Base-by-base conservation (phyloP, 352 stramenopile species). In the Globisporangium megalacanthum region DNA sequence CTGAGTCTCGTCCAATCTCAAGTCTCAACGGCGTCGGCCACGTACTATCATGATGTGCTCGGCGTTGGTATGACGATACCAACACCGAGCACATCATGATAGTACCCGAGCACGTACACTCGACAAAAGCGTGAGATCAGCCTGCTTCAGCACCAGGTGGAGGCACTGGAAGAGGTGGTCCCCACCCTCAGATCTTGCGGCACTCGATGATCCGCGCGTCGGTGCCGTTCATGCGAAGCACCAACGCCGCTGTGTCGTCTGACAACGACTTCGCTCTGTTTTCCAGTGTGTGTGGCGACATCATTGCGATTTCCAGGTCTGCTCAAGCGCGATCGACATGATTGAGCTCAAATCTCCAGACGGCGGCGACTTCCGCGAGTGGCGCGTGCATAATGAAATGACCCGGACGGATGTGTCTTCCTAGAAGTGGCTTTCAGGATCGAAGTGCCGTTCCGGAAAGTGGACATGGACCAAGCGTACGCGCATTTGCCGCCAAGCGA, bases 381-480 rank as follows among this genome's bases (percentile, higher is more conserved):
- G 47, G 47, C 25, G n/a, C 47, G 25, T 52, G 2, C 22, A 33
- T 0, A n/a, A n/a, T n/a, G n/a, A n/a, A 8, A 22, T 14, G 25
- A 52, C 47, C 6, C 47, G 22, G 20, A 17, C 25, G 47, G 29
- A 4, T 4, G 14, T 13, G 17, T 37, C 22, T 19, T 11, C 22
- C 22, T 52, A 22, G 22, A 52, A 14, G 22, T 33, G 10, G 47
- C 17, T 13, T 35, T 39, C 47, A 22, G 47, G 22, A 22, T 37
- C 47, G 47, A 52, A 37, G 14, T 52, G 47, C 47, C 47, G 22
- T 52, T 52, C 25, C 13, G 22, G 47, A 36, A 37, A 11, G 47
- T 25, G 14, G 47, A 36, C 2, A 11, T 52, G 9, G 25, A 37
- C 25, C 22, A 37, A 5, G 47, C 25, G 3, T 37, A 25, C 41